Percentiles rank a stretch among this genome's conserved stretches.
phyloP scores from a whole-genome alignment of 192 early-diverging fungal genomes.

The Coemansia aciculifera region DNA sequence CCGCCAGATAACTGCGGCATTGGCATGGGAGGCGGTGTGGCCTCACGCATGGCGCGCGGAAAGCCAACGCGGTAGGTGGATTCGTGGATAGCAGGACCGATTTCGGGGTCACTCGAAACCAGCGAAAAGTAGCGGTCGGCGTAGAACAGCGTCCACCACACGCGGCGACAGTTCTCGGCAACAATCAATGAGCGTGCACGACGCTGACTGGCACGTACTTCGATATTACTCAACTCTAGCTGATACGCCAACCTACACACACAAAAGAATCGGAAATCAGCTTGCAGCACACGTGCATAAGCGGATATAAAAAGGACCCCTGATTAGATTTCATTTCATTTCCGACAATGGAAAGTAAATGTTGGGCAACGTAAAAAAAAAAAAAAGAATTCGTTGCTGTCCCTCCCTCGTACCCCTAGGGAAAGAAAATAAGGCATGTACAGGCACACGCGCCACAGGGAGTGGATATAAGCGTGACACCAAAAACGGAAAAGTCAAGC shows the following conservation, averaged over 20 bases:
- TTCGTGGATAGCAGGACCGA: slow-evolving; percentile 49
- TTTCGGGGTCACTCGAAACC: slow-evolving; percentile 45
- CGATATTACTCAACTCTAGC: slow-evolving; percentile 54
- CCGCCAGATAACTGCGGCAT: not conserved
- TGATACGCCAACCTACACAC: slow-evolving; percentile 45
- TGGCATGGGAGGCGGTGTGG: slow-evolving; percentile 38
- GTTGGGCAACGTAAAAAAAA: not conserved
- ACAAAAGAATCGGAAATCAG: not conserved
- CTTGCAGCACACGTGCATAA: slow-evolving; percentile 1
- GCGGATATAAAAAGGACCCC: not conserved
- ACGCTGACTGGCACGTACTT: slow-evolving; percentile 52
- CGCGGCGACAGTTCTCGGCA: slow-evolving; percentile 55
- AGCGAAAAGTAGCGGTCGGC: slow-evolving; percentile 54
- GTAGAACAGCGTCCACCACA: slow-evolving; percentile 56
- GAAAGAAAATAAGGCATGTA: not conserved
- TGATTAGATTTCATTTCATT: slow-evolving; percentile 3
- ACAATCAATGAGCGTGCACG: slow-evolving; percentile 55
- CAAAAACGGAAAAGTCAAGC: not conserved
- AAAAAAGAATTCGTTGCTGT: too few species aligned
- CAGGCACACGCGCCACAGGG: not conserved
- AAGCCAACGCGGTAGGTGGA: slow-evolving; percentile 51
- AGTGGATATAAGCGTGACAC: not conserved
- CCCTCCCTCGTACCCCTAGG: too few species aligned
- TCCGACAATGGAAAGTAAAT: not conserved
- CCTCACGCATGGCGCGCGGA: slow-evolving; percentile 53